These are phyloP conservation scores for Colletotrichum sp. DNA, from an alignment of 2,329 filamentous ascomycete species.

Conservation along the genomic window DNA sequence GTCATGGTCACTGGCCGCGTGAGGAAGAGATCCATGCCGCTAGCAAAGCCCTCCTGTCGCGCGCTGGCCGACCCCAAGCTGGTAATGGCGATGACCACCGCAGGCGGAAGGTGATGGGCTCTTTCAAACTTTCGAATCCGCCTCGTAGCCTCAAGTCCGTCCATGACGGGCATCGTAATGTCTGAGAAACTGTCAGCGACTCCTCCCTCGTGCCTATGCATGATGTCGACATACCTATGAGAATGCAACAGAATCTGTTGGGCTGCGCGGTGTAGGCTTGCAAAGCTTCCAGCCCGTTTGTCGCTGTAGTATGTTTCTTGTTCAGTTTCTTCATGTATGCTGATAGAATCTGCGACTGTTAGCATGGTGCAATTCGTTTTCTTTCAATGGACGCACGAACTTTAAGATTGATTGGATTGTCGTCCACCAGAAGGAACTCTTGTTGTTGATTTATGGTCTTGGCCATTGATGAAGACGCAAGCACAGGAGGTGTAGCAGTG, in stretches of 20 bases:
- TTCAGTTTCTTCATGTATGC: slow-evolving; percentile 41
- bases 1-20: slow-evolving; percentile 48
- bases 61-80: slow-evolving; percentile 46
- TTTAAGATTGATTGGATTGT: slow-evolving; percentile 40
- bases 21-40: slow-evolving; percentile 50
- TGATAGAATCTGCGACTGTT: slow-evolving; percentile 32
- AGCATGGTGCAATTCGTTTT: background rate
- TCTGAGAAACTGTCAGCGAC: slow-evolving; percentile 28
- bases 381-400: background rate
- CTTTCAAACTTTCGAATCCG: slow-evolving; percentile 47
- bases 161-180: slow-evolving; percentile 52
- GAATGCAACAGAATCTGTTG: slow-evolving; percentile 18
- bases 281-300: slow-evolving; percentile 49
- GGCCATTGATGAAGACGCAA: background rate
- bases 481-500: background rate
- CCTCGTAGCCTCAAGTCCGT: slow-evolving; percentile 44
- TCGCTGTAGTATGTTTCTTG: slow-evolving; percentile 39
- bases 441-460: background rate
- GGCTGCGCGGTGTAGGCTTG: slow-evolving; percentile 24
- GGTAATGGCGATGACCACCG: slow-evolving; percentile 49
- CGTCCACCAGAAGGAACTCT: slow-evolving; percentile 37
- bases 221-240: slow-evolving; percentile 5
- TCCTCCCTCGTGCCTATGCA: background rate
- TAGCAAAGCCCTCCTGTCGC: slow-evolving; percentile 48
- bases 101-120: slow-evolving; percentile 38